Evolutionary conservation across 257 asterid species (phyloP).

Genomic region (Cordia subcordata): DNA sequence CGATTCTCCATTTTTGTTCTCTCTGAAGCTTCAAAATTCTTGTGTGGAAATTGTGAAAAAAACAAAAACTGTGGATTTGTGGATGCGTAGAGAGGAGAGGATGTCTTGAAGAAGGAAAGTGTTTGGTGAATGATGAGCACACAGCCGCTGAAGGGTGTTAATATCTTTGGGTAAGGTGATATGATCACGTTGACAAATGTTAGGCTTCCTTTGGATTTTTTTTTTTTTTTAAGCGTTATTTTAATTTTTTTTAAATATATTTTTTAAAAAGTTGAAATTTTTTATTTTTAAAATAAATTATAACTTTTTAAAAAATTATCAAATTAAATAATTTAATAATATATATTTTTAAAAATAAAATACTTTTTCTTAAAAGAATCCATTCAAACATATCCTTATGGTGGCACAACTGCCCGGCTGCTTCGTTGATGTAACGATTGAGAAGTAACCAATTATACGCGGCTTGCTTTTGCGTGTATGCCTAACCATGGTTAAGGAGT

Average conservation of each 20-base stretch:
- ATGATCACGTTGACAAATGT: not conserved
- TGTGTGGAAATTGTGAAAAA: not conserved
- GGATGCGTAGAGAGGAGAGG: not conserved
- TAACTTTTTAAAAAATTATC: too few species aligned
- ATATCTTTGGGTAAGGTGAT: too few species aligned
- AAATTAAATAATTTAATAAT: too few species aligned
- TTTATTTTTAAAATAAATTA: too few species aligned
- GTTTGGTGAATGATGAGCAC: not conserved
- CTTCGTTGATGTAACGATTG: not conserved
- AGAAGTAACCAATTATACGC: not conserved
- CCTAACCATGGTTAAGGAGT: slow-evolving; percentile 3
- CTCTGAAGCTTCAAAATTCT: not conserved
- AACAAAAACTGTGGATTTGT: not conserved
- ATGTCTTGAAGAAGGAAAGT: not conserved
- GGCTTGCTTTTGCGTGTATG: not conserved
- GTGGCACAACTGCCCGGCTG: too few species aligned
- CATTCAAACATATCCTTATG: too few species aligned
- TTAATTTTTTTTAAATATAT: too few species aligned
- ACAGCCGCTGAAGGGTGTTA: not conserved
- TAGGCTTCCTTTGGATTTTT: too few species aligned
- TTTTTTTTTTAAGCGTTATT: too few species aligned
- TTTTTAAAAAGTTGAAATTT: too few species aligned
- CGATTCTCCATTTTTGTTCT: slow-evolving; percentile 39
- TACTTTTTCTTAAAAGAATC: too few species aligned
- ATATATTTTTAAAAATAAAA: too few species aligned